Conservation (phyloP, 371 early-diverging fungal species). For the Neoconidiobolus thromboides region DNA sequence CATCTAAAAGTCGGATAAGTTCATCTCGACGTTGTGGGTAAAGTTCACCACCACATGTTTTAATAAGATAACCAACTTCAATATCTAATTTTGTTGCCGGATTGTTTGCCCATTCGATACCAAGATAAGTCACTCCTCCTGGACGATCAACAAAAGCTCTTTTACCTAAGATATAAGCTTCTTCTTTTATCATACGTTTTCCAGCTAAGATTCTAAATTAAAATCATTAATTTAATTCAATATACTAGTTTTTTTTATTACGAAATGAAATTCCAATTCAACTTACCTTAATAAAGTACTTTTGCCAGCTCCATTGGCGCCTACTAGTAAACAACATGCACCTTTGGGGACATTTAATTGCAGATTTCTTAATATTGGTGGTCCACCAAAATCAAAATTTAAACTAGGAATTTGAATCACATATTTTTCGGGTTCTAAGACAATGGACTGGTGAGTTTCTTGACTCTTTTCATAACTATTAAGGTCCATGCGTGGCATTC, state of each 20-base stretch:
- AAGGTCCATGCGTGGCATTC: too few relatives aligned
- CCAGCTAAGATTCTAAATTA: constrained; percentile 19
- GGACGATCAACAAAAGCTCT: constrained; percentile 38
- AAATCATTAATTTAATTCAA: not conserved
- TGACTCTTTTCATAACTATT: too few relatives aligned
- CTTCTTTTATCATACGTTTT: constrained; percentile 37
- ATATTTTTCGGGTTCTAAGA: too few relatives aligned
- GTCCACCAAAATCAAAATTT: constrained; percentile 8
- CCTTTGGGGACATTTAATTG: constrained; percentile 3
- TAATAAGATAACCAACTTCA: constrained; percentile 39
- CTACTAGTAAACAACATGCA: constrained; percentile 5
- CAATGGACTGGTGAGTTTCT: too few relatives aligned
- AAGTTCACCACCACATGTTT: constrained; percentile 40
- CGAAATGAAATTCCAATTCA: too few relatives aligned
- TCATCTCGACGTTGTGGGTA: constrained; percentile 36
- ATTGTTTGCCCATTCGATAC: constrained; percentile 59
- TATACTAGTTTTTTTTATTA: not conserved
- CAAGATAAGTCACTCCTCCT: constrained; percentile 53
- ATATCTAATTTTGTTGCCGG: constrained; percentile 36
- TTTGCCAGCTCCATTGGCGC: constrained; percentile 12
- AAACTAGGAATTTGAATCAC: constrained; percentile 6
- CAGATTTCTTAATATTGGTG: constrained; percentile 3
- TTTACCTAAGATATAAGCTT: constrained; percentile 32
- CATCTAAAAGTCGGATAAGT: constrained; percentile 44
- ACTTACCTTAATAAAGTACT: constrained; percentile 8